phyloP scores from a whole-genome alignment of 495 filamentous ascomycete genomes.

The Daldinia caldariorum region DNA sequence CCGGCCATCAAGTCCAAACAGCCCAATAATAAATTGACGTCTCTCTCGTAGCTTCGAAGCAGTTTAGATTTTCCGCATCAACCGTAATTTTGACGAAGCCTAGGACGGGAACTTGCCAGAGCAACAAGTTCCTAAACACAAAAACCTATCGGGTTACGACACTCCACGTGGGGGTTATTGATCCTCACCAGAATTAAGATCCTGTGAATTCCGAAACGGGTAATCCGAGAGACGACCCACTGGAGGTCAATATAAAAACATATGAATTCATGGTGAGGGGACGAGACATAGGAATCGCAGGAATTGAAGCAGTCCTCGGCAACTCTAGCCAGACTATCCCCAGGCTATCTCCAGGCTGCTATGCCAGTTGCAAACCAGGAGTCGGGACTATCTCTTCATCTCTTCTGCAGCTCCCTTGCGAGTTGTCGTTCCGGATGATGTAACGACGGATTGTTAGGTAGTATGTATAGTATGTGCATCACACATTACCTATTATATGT shows the following conservation, averaged over 20 bases:
- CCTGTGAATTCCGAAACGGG: slow-evolving; percentile 27
- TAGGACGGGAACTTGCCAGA: slow-evolving; percentile 24
- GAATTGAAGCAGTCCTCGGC: slow-evolving; percentile 27
- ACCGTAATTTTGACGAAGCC: slow-evolving; percentile 25
- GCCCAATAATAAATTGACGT: slow-evolving; percentile 23
- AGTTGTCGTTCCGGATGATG: slow-evolving; percentile 38
- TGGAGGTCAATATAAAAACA: slow-evolving; percentile 43
- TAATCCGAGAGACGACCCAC: slow-evolving; percentile 32
- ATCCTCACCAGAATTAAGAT: slow-evolving; percentile 26
- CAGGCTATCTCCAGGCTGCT: neutral
- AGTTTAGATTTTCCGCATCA: slow-evolving; percentile 20
- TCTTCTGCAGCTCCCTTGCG: slow-evolving; percentile 39
- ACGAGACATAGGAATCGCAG: slow-evolving; percentile 20
- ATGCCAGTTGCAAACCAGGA: slow-evolving; percentile 23
- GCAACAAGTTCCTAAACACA: slow-evolving; percentile 17
- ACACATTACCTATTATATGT: slow-evolving; percentile 6
- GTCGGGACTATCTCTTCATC: slow-evolving; percentile 32
- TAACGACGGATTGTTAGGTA: slow-evolving; percentile 40
- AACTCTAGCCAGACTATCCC: slow-evolving; percentile 22
- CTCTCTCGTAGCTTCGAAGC: slow-evolving; percentile 12
- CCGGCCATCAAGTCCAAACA: slow-evolving; percentile 22
- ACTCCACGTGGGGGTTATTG: slow-evolving; percentile 38
- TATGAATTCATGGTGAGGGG: slow-evolving; percentile 39
- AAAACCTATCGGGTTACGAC: slow-evolving; percentile 30
- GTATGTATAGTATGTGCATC: slow-evolving; percentile 17